These are phyloP conservation scores for Trichoderma oligosporum DNA, from an alignment of 2,329 filamentous ascomycete genomes.

Conservation along the genomic window DNA sequence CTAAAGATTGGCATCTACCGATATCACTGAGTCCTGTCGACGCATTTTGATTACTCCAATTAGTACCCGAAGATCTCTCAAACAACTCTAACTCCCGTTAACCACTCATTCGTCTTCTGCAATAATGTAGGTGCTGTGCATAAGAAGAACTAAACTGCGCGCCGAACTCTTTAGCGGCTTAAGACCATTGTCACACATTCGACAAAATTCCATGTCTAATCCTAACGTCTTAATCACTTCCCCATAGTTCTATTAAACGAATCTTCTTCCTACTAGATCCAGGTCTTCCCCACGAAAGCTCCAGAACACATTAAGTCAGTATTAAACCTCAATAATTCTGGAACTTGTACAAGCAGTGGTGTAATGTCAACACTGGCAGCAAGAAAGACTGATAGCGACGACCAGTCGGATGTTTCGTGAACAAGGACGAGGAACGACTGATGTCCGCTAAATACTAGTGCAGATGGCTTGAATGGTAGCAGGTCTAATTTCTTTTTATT, in stretches of 20 bases:
- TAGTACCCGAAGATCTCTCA: constrained; percentile 61
- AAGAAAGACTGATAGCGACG: constrained; percentile 53
- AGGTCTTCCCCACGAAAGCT: constrained; percentile 60
- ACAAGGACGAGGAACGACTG: constrained; percentile 40
- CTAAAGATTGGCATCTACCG: no score
- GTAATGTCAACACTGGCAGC: constrained; percentile 82
- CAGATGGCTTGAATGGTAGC: constrained; percentile 64
- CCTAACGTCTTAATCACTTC: constrained; percentile 35
- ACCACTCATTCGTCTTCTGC: constrained; percentile 45
- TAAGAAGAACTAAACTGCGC: constrained; percentile 50
- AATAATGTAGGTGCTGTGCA: constrained; percentile 45
- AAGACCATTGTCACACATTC: constrained; percentile 43
- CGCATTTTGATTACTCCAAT: no score
- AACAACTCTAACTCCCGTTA: constrained; percentile 50
- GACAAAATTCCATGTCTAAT: constrained; percentile 32
- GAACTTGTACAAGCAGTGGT: constrained; percentile 68
- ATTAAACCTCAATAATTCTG: constrained; percentile 38
- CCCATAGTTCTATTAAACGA: constrained; percentile 49
- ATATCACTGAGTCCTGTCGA: no score
- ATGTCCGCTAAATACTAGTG: constrained; percentile 70
- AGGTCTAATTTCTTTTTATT: constrained; percentile 62
- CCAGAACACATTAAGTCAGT: constrained; percentile 62
- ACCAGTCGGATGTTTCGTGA: neutral
- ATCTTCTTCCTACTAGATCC: constrained; percentile 57
- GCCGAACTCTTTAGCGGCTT: constrained; percentile 36